Base-by-base conservation (phyloP, 2,329 filamentous ascomycete species). In the Aquanectria penicillioides region DNA sequence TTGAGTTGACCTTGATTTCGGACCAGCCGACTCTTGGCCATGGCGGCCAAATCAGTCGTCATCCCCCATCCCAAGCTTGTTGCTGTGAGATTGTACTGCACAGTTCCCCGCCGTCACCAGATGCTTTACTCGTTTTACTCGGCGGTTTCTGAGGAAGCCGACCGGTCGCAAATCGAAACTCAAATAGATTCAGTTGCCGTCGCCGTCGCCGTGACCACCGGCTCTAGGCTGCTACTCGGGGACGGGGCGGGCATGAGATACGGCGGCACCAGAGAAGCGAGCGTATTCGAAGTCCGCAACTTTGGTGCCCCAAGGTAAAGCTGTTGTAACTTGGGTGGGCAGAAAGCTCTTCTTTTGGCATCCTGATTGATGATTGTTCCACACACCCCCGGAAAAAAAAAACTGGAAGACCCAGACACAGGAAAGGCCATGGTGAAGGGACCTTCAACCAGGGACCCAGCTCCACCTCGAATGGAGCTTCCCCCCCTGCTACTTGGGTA, bases 1-100 rank as follows among this genome's bases (percentile, higher is more conserved):
- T 71, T 70, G 64, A 70, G 69, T 71, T 70, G 64, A 67, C 67
- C 66, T 71, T 65, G 57, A 53, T 51, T 57, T 70, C 68, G 68
- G 69, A 63, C 64, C 67, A 66, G 64, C 68, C 69, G 69, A 70
- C 62, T 59, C 61, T 44, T 52, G 47, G 47, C 51, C 38, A 48
- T 33, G 43, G 52, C 33, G 34, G 38, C 36, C 48, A 25, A 47
- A 48, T 43, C 55, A 41, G 41, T 59, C 28, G 34, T 51, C 43
- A 48, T 54, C 25, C 48, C 33, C 48, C 38, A 26, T 43, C 36
- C 36, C 44, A 33, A 23, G 26, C 40, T 31, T 12, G 34, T 17
- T 43, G 44, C 34, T 37, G 46, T 29, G 47, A 51, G 26, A 38
- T 29, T 54, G 33, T 48, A 44, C 37, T 50, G 11, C 34, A n/a